Evolutionary conservation across 139 green algal species (phyloP).

Genomic region (Micractinium sp.): DNA sequence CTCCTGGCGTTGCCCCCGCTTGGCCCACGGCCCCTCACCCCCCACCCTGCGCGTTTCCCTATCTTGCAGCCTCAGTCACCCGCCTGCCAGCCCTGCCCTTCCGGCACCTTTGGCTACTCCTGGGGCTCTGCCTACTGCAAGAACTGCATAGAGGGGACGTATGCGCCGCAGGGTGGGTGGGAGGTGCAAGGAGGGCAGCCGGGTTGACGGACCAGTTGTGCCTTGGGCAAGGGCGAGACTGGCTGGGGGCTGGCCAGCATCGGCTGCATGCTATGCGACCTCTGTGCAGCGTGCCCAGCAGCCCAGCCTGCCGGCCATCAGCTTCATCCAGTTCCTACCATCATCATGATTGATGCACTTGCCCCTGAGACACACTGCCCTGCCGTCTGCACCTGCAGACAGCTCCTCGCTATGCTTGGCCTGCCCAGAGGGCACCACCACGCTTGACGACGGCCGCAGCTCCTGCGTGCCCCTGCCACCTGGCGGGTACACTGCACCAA

Average conservation of each 20-base stretch:
- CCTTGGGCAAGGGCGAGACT: no score
- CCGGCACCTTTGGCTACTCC: constrained; percentile 53
- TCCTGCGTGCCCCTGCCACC: constrained; percentile 35
- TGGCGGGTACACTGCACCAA: neutral
- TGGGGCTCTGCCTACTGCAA: constrained; percentile 63
- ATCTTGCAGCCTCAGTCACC: constrained; percentile 11
- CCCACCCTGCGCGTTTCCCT: neutral
- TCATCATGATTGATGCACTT: no score
- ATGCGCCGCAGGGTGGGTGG: constrained; percentile 19
- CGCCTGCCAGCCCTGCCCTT: constrained; percentile 45
- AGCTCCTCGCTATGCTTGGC: constrained; percentile 47
- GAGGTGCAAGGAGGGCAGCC: no score
- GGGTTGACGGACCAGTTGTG: no score
- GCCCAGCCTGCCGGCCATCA: neutral
- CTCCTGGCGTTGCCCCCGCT: neutral
- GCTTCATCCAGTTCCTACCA: neutral
- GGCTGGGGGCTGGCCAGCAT: neutral
- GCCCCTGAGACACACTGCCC: neutral
- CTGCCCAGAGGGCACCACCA: constrained; percentile 56
- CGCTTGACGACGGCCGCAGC: constrained; percentile 45
- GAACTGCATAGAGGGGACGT: constrained; percentile 61
- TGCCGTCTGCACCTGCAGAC: neutral
- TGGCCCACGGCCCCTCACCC: neutral
- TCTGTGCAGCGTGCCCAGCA: no score
- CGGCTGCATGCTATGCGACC: neutral